These are phyloP conservation scores for Gamarada debralockiae DNA, from an alignment of 495 filamentous ascomycete genomes.

Conservation along the genomic window DNA sequence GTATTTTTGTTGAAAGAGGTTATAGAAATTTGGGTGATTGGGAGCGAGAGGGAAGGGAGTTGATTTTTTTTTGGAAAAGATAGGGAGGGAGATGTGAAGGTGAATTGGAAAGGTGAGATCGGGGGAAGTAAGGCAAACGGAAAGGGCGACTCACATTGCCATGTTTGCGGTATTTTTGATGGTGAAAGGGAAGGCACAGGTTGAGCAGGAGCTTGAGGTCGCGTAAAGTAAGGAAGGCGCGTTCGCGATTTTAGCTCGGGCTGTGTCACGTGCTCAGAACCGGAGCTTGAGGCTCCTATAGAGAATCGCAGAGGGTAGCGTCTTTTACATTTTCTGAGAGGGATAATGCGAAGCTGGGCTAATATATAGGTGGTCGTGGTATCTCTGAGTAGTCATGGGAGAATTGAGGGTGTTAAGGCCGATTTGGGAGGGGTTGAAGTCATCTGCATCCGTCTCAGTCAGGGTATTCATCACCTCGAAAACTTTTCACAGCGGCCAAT, in stretches of 20 bases:
- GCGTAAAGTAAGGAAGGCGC: neutral
- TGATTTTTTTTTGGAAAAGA: neutral
- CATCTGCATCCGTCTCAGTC: too few relatives aligned
- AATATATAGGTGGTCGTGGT: too few relatives aligned
- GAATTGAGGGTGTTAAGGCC: too few relatives aligned
- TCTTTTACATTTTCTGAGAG: too few relatives aligned
- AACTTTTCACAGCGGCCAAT: too few relatives aligned
- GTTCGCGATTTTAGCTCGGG: neutral
- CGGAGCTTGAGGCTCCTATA: too few relatives aligned
- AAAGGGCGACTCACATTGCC: neutral
- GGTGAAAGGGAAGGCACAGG: neutral
- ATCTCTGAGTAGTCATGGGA: too few relatives aligned
- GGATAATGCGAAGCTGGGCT: too few relatives aligned
- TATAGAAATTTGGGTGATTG: neutral
- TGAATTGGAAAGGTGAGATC: neutral
- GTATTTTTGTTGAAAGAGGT: neutral
- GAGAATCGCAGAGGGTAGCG: too few relatives aligned
- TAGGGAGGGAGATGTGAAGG: neutral
- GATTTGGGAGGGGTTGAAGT: too few relatives aligned
- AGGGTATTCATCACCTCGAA: too few relatives aligned
- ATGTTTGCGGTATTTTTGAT: neutral
- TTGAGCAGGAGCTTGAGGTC: neutral
- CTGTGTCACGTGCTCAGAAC: constrained; percentile 2
- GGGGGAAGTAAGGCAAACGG: neutral
- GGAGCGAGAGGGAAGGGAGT: too few relatives aligned